Conservation (phyloP, 75 land plant species). For the Adiantum capillusveneris region DNA sequence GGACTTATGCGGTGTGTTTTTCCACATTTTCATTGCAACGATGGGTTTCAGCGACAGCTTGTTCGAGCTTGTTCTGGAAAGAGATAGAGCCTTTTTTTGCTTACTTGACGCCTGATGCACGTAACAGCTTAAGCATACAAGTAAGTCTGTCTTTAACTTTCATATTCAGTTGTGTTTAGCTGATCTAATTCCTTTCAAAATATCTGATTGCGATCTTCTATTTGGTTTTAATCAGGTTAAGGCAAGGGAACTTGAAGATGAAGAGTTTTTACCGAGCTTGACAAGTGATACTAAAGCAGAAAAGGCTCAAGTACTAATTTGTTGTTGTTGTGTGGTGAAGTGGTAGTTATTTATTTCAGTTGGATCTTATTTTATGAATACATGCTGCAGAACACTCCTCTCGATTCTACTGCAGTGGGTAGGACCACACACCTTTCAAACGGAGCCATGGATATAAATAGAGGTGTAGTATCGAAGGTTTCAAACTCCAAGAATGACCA, state of each 20-base stretch:
- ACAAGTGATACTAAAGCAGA: not conserved
- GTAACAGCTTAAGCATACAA: slow-evolving; percentile 42
- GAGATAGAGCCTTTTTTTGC: slow-evolving; percentile 66
- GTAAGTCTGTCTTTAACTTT: slow-evolving; percentile 21
- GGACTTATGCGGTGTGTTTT: too few species aligned
- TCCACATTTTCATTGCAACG: not conserved
- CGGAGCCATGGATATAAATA: not conserved
- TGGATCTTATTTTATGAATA: too few species aligned
- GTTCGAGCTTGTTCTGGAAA: slow-evolving; percentile 62
- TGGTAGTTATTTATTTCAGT: not conserved
- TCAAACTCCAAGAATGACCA: not conserved
- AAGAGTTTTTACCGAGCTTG: not conserved
- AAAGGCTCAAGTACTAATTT: not conserved
- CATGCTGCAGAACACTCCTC: not conserved
- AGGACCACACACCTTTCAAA: not conserved
- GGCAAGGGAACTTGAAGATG: slow-evolving; percentile 1
- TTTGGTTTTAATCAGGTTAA: not conserved
- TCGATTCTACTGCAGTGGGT: not conserved
- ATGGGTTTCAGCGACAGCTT: slow-evolving; percentile 43
- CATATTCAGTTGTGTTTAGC: not conserved
- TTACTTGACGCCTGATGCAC: slow-evolving; percentile 49
- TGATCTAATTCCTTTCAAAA: not conserved
- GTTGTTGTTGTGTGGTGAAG: not conserved
- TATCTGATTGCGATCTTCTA: not conserved
- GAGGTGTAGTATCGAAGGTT: slow-evolving; percentile 1